These are phyloP conservation scores for Globisporangium perplexum DNA, from an alignment of 352 stramenopile species.

Conservation along the genomic window DNA sequence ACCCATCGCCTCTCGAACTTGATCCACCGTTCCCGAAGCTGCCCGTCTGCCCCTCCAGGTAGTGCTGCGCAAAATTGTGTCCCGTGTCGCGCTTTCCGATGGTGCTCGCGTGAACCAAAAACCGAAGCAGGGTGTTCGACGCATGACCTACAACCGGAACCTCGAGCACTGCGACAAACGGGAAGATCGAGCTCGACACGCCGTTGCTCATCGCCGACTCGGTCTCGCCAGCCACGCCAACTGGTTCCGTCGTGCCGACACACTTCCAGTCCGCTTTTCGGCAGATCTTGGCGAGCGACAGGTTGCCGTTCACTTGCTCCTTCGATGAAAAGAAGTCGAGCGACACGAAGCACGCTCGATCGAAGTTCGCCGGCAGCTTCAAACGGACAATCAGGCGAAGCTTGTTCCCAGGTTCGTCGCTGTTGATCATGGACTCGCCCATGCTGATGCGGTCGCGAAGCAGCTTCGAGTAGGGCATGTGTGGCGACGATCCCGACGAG, in stretches of 20 bases:
- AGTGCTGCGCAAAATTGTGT: constrained; percentile 18
- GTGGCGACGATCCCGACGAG: constrained; percentile 70
- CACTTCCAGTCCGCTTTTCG: constrained; percentile 72
- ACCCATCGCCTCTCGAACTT: constrained; percentile 29
- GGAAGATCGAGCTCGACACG: constrained; percentile 58
- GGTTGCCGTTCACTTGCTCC: constrained; percentile 43
- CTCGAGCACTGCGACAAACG: constrained; percentile 83
- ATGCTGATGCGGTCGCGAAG: constrained; percentile 64
- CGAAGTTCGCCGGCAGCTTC: constrained; percentile 71
- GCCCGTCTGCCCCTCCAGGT: constrained; percentile 32
- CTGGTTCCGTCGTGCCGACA: constrained; percentile 74
- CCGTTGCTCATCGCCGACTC: constrained; percentile 58
- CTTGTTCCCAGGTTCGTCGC: constrained; percentile 77
- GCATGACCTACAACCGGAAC: constrained; percentile 75
- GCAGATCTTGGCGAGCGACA: constrained; percentile 44
- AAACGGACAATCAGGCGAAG: constrained; percentile 78
- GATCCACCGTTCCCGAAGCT: constrained; percentile 29
- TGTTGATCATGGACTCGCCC: constrained; percentile 71
- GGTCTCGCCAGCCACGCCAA: constrained; percentile 58
- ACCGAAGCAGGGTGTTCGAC: constrained; percentile 80
- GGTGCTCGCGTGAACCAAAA: constrained; percentile 79
- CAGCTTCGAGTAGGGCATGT: constrained; percentile 78
- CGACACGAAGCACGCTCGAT: constrained; percentile 77
- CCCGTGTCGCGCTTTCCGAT: constrained; percentile 58
- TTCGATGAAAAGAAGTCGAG: constrained; percentile 82